phyloP scores from a whole-genome alignment of 108 stramenopile species.

The Fistulifera solaris region DNA sequence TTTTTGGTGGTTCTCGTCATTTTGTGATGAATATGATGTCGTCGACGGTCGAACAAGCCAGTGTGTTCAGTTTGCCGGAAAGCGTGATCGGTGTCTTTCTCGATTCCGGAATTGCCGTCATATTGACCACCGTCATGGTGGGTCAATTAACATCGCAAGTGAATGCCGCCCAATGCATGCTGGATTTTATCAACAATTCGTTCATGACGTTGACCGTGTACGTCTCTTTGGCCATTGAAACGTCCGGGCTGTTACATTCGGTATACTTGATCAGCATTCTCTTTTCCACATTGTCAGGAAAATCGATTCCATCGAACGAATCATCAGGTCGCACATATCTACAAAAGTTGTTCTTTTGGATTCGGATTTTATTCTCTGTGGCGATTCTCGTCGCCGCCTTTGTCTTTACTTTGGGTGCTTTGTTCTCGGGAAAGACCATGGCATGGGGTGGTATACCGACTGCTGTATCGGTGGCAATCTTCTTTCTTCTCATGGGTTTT shows the following conservation, averaged over 20 bases:
- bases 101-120: constrained; percentile 45
- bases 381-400: constrained; percentile 39
- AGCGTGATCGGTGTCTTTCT: constrained; percentile 24
- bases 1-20: constrained; percentile 52
- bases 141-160: constrained; percentile 56
- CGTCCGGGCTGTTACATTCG: constrained; percentile 61
- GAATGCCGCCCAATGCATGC: constrained; percentile 46
- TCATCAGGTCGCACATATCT: constrained; percentile 8
- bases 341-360: constrained; percentile 37
- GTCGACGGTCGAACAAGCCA: constrained; percentile 18
- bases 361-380: constrained; percentile 33
- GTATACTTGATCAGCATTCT: constrained; percentile 50
- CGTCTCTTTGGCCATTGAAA: constrained; percentile 45
- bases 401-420: constrained; percentile 42
- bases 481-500: constrained; percentile 44
- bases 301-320: neutral
- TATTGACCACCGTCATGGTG: constrained; percentile 48
- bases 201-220: constrained; percentile 56
- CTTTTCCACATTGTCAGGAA: constrained; percentile 7
- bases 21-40: constrained; percentile 43
- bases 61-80: constrained; percentile 13
- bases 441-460: constrained; percentile 46
- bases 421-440: constrained; percentile 59
- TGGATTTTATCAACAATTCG: constrained; percentile 78
- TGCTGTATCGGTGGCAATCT: constrained; percentile 29